Conservation (phyloP, 306 rosid species). For the Vicia faba region DNA sequence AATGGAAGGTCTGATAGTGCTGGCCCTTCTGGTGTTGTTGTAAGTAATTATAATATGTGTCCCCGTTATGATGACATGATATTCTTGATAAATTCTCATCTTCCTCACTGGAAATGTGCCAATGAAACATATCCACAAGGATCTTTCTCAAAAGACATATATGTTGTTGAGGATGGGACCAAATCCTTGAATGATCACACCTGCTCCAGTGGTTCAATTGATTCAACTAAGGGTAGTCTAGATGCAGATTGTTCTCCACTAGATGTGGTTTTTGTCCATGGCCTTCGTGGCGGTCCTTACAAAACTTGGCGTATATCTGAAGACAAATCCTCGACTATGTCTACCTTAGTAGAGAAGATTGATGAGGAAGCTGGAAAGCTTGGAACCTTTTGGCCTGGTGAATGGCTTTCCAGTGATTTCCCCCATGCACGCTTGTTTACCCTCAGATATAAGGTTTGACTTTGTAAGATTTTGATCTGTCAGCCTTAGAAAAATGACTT, state of each 20-base stretch:
- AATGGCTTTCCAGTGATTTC: conserved; percentile 93
- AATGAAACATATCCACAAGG: conserved; percentile 44
- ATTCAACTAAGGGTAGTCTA: conserved; percentile 40
- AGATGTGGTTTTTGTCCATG: conserved; percentile 91
- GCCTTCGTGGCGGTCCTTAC: conserved; percentile 92
- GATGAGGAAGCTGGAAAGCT: conserved; percentile 95
- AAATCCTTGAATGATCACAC: conserved; percentile 42
- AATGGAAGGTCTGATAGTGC: conserved; percentile 45
- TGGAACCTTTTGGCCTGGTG: conserved; percentile 99
- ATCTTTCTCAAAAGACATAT: conserved; percentile 37
- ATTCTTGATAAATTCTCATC: conserved; percentile 83
- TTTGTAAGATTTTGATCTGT: conserved; percentile 32
- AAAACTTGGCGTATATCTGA: conserved; percentile 96
- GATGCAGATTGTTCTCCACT: conserved; percentile 52
- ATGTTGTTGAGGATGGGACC: conserved; percentile 43
- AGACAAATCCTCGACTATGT: conserved; percentile 76
- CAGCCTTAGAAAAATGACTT: conserved; percentile 18
- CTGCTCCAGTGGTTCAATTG: conserved; percentile 41
- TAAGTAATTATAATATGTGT: conserved; percentile 46
- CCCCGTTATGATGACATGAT: conserved; percentile 79
- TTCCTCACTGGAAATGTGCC: conserved; percentile 80
- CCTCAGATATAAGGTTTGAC: conserved; percentile 86
- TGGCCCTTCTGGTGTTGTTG: conserved; percentile 43
- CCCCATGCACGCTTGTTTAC: conserved; percentile 86
- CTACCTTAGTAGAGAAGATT: conserved; percentile 91